Evolutionary conservation across 257 asterid species (phyloP).

Genomic region (Solanum corneliomulleri): DNA sequence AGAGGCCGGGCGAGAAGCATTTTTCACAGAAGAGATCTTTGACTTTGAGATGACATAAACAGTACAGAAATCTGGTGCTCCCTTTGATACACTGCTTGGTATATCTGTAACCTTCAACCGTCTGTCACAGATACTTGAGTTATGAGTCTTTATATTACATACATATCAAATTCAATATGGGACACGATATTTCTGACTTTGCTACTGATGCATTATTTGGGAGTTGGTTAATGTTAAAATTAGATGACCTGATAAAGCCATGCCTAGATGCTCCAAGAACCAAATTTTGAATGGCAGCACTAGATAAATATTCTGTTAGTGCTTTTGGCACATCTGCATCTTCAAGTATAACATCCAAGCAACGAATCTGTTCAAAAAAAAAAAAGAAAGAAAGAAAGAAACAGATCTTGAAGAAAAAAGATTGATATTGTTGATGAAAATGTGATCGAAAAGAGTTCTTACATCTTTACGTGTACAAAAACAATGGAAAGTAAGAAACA

Average conservation of each 20-base stretch:
- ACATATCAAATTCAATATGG: neutral
- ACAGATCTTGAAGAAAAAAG: neutral
- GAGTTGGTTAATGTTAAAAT: neutral
- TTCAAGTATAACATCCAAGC: conserved; percentile 64
- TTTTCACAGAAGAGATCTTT: conserved; percentile 62
- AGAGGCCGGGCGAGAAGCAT: conserved; percentile 59
- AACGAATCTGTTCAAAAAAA: conserved; percentile 32
- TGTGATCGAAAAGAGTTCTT: conserved; percentile 7
- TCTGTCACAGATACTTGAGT: conserved; percentile 12
- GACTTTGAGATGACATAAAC: conserved; percentile 75
- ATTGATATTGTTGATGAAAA: neutral
- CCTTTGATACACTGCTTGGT: conserved; percentile 45
- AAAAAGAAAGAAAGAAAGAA: neutral
- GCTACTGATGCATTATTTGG: neutral
- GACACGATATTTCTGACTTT: neutral
- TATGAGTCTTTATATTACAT: neutral
- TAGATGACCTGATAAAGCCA: conserved; percentile 58
- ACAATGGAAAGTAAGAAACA: conserved; percentile 67
- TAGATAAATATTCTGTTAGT: conserved; percentile 51
- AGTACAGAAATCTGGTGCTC: conserved; percentile 67
- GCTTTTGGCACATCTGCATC: conserved; percentile 53
- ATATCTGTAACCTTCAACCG: conserved; percentile 52
- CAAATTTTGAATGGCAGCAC: conserved; percentile 58
- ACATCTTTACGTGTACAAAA: conserved; percentile 79
- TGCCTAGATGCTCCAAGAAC: conserved; percentile 75